Evolutionary conservation across 352 stramenopile species (phyloP).

Genomic region (Phytophthora brassicae): DNA sequence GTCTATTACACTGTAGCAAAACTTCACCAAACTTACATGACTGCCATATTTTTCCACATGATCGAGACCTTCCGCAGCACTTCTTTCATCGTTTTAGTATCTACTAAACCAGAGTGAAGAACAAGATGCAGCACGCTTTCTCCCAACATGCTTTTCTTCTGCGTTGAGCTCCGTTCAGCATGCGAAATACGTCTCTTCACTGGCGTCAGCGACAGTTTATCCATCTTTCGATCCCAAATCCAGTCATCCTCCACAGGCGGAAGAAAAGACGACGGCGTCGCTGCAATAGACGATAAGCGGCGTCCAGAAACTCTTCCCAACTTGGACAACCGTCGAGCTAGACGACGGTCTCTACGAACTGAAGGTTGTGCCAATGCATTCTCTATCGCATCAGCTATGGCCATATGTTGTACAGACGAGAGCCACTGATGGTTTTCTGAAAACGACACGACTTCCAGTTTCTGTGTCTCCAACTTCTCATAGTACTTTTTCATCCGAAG

Average conservation of each 20-base stretch:
- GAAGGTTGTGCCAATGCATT: slow-evolving; percentile 65
- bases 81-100: slow-evolving; percentile 32
- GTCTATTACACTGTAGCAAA: neutral
- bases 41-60: slow-evolving; percentile 44
- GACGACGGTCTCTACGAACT: slow-evolving; percentile 55
- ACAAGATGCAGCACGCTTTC: slow-evolving; percentile 50
- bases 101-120: slow-evolving; percentile 43
- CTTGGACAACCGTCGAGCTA: slow-evolving; percentile 61
- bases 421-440: slow-evolving; percentile 61
- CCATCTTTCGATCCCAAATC: slow-evolving; percentile 54
- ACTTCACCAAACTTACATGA: slow-evolving; percentile 38
- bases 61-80: slow-evolving; percentile 45
- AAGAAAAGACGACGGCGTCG: slow-evolving; percentile 33
- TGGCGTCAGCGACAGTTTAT: slow-evolving; percentile 39
- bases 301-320: slow-evolving; percentile 57
- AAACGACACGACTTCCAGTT: slow-evolving; percentile 66
- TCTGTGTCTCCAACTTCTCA: slow-evolving; percentile 46
- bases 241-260: slow-evolving; percentile 47
- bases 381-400: slow-evolving; percentile 80
- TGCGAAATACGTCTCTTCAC: slow-evolving; percentile 33
- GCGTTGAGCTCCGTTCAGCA: slow-evolving; percentile 7
- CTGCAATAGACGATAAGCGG: slow-evolving; percentile 43
- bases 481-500: slow-evolving; percentile 57
- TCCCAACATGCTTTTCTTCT: slow-evolving; percentile 29
- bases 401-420: slow-evolving; percentile 59